Base-by-base conservation (phyloP, 805 yeast species). In the Ogataea pini region DNA sequence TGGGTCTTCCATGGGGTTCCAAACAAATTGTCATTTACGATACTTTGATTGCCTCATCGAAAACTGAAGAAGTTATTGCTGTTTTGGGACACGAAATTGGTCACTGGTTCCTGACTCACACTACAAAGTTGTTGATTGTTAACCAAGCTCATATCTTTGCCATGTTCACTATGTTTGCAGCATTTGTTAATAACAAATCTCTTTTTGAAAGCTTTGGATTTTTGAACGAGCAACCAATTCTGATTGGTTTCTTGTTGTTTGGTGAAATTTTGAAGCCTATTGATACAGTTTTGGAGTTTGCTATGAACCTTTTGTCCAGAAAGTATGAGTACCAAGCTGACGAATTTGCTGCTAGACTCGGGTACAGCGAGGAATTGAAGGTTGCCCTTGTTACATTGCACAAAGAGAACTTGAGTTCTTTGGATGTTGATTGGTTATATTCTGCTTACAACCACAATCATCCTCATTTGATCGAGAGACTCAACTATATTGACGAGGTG, bases 31-130 rank as follows among this genome's bases (percentile, higher is more conserved):
- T 94, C 44, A 78, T 94, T 37, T 94, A 76, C 64, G 99, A 94
- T 61, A 94, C 97, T 8, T 78, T 94, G 71, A 85, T 94, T 55
- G 82, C 87, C 52, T 85, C 88, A 50, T 83, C 90, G 28, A 71
- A 90, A 25, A 78, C 80, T 24, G 79, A 77, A 36, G 96, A 94
- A 69, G 88, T 90, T 34, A 89, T 90, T 44, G 97, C 98, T 44
- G 96, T 94, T 1, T 76, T 92, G 55, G 98, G 96, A n/a, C 99
- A 94, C 64, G 99, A 94, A 72, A 85, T 94, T 58, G 99, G 99
- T 44, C 99, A 94, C 68, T 94, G 99, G 99, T 84, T 85, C 60
- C 77, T 86, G 65, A 83, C 86, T 49, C 99, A 94, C 68, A 85
- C 91, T 52, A 73, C 91, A n/a, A 83, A 83, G 64, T 78, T 85